Evolutionary conservation across 371 early-diverging fungal species (phyloP), one percentile per base, ranked within the genome.

Genomic region (Mycotypha africana): DNA sequence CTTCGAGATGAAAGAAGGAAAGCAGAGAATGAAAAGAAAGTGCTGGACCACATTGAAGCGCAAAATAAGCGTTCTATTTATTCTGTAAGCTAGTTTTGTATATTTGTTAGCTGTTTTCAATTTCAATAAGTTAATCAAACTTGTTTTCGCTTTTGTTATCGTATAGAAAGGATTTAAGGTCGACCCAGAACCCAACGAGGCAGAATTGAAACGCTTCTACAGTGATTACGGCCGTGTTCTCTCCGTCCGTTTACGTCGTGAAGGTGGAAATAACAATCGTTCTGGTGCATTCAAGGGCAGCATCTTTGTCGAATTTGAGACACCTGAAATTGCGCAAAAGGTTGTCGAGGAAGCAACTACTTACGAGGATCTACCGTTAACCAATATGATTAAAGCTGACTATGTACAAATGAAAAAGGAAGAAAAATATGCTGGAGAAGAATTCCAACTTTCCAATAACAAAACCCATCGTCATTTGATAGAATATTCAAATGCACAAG

Each of bases 301-400:
- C 47, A 56, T 69, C 14, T 73, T 73, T 55, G 59, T 73, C 24
- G 74, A 73, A 49, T 73, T 56, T 34, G 74, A 73, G 26, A 54
- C 32, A 2, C 39, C 46, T 1, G 67, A 62, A 4, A 47, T 58
- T 7, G 74, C 60, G 8, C 33, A 63, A 22, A 39, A 46, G 3
- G 60, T 55, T 1, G 59, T 56, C 2, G 43, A 38, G 0, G 51
- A 58, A 33, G 42, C 54, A 4, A 47, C 41, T 3, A 45, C 55
- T 38, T 70, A 45, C 33, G 35, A 55, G 7, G 49, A 15, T 2
- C 26, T 51, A 8, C 32, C 38, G 10, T 37, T 73, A 11, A 16
- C 35, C 2, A 32, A 55, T 7, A 73, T 73, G 74, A 46, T 54
- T 28, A 73, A 73, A 54, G 53, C 50, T 19, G 65, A 62, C 8